Percentiles rank a stretch among this genome's conserved stretches.
phyloP scores from a whole-genome alignment of 768 basidiomycete species.

The Leccinum longicurvipes region DNA sequence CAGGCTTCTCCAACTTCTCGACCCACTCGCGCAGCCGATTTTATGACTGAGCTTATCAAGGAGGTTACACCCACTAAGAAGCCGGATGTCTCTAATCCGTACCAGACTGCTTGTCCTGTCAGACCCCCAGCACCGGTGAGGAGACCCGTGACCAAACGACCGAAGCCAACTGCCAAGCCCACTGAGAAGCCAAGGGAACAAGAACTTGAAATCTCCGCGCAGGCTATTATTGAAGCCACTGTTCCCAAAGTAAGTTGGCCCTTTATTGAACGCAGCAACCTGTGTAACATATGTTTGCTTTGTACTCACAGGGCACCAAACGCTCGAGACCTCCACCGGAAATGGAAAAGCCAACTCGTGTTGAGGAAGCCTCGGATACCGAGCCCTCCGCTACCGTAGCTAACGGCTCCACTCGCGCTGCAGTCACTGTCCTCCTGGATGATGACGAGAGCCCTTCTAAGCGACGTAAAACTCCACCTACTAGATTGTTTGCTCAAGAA shows the following conservation, averaged over 20 bases:
- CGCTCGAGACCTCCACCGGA: slow-evolving; percentile 69
- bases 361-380: slow-evolving; percentile 5
- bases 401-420: slow-evolving; percentile 15
- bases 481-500: slow-evolving; percentile 24
- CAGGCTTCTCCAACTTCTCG: slow-evolving; percentile 30
- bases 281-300: slow-evolving; percentile 6
- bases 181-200: slow-evolving; percentile 29
- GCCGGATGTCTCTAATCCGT: slow-evolving; percentile 73
- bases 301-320: slow-evolving; percentile 60
- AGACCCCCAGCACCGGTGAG: slow-evolving; percentile 45
- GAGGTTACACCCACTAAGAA: slow-evolving; percentile 63
- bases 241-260: slow-evolving; percentile 57
- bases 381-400: slow-evolving; percentile 8
- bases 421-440: slow-evolving; percentile 36
- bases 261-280: background rate
- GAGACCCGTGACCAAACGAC: slow-evolving; percentile 39
- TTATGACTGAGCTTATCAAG: slow-evolving; percentile 68
- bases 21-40: slow-evolving; percentile 64
- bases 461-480: slow-evolving; percentile 42
- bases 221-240: slow-evolving; percentile 75
- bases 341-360: slow-evolving; percentile 37
- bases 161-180: slow-evolving; percentile 34
- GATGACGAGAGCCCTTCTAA: slow-evolving; percentile 42
- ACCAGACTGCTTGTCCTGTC: slow-evolving; percentile 69
- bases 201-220: slow-evolving; percentile 43